phyloP scores from a whole-genome alignment of 2,329 filamentous ascomycete species.

The Rachicladosporium sp. region DNA sequence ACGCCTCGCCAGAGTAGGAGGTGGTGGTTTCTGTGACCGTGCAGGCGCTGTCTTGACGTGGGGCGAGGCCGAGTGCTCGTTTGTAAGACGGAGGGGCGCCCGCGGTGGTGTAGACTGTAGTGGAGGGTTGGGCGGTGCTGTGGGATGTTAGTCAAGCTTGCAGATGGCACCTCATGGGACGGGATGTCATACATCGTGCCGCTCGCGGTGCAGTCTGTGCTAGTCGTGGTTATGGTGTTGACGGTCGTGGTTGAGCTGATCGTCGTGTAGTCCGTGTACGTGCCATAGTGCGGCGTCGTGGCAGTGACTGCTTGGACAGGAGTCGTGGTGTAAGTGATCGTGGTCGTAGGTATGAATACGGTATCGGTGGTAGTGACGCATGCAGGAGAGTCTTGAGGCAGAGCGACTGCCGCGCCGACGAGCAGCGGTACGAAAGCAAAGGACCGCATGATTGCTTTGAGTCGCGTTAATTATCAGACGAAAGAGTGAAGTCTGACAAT shows the following conservation, averaged over 20 bases:
- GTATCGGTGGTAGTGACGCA: conserved; percentile 18
- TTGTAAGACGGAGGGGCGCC: conserved; percentile 7
- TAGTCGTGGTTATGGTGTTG: conserved; percentile 16
- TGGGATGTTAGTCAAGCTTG: conserved; percentile 4
- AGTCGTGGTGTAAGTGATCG: conserved; percentile 18
- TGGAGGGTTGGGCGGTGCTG: conserved; percentile 8
- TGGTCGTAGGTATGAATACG: conserved; percentile 18
- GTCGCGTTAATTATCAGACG: too few species aligned
- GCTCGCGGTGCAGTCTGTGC: conserved; percentile 12
- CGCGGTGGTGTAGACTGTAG: conserved; percentile 14
- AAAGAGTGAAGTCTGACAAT: too few species aligned
- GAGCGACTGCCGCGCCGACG: conserved; percentile 10
- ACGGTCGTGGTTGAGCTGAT: conserved; percentile 18
- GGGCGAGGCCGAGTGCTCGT: conserved; percentile 9
- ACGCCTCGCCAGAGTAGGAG: conserved; percentile 18
- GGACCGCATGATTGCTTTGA: conserved; percentile 10
- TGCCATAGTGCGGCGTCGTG: conserved; percentile 15
- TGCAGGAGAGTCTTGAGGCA: conserved; percentile 13
- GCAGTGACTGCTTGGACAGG: conserved; percentile 14
- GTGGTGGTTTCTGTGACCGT: conserved; percentile 17
- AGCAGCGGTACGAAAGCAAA: conserved; percentile 12
- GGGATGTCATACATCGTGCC: conserved; percentile 13
- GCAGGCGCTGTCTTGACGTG: conserved; percentile 12
- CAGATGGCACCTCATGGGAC: not conserved
- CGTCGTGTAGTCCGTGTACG: conserved; percentile 16